Base-by-base conservation (phyloP, 495 filamentous ascomycete species). In the Penicillium mononematosum region DNA sequence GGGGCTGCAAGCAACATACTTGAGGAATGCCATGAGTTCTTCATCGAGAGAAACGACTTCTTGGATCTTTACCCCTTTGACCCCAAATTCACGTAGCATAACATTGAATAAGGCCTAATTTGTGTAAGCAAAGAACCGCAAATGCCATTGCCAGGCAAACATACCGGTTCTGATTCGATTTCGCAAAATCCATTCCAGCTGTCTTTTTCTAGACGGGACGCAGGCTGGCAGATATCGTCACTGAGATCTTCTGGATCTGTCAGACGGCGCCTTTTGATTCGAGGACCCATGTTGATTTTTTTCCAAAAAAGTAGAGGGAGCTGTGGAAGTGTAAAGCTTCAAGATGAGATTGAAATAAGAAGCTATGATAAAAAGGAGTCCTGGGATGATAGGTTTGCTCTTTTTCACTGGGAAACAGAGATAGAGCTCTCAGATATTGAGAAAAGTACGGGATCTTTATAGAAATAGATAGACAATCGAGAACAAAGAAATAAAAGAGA, bases 141-240 rank as follows among this genome's bases (percentile, higher is more conserved):
- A 38, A 14, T 12, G n/a, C 3, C 9, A 34, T 12, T 16, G 38
- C 24, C 9, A 36, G 45, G 14, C 48, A 29, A 22, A 32, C 82
- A 68, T 73, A 92, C 91, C 2, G 94, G 94, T 53, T 98, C 92
- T 1, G 90, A 95, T 69, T 96, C 91, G 38, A 97, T 78, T 65
- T 96, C 92, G 45, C 86, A 88, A 79, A 91, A 98, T 24, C 91
- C 91, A 58, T 81, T 81, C 87, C 87, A 90, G 9, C 47, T 68
- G 43, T 61, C 51, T 55, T 75, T 81, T 36, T 84, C 80, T 6
- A 70, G 56, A 7, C 51, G 45, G 5, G 70, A 79, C 6, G 76
- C 77, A 34, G 75, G 65, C 41, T 61, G 60, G 56, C 61, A 71
- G 49, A 73, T 65, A 22, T 71, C 65, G n/a, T 69, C 62, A 32